Conservation (phyloP, 352 stramenopile species). For the Phytophthora boehmeriae region DNA sequence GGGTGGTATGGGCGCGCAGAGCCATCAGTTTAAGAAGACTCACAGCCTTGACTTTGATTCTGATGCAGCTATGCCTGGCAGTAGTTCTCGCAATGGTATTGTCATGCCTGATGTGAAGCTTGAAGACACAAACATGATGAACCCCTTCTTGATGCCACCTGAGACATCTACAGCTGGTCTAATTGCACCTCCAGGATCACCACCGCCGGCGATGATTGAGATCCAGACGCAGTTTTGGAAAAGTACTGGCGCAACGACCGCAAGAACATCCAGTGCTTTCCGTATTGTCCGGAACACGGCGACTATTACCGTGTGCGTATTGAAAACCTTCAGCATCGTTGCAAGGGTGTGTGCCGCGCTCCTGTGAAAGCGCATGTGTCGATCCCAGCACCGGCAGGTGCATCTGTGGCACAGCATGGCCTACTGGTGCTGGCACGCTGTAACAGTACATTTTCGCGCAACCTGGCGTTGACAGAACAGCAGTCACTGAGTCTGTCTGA, state of each 20-base stretch:
- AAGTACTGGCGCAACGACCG: conserved; percentile 93
- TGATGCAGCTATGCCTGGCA: conserved; percentile 37
- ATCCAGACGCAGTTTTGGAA: conserved; percentile 85
- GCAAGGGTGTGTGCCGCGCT: conserved; percentile 86
- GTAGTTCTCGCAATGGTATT: conserved; percentile 27
- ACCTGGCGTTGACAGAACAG: conserved; percentile 56
- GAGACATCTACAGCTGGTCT: conserved; percentile 7
- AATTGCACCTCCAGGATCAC: conserved; percentile 22
- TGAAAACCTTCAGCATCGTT: conserved; percentile 81
- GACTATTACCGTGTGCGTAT: conserved; percentile 91
- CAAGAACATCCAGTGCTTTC: conserved; percentile 94
- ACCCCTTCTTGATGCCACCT: conserved; percentile 49
- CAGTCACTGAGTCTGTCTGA: conserved; percentile 53
- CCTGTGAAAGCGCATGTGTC: conserved; percentile 75
- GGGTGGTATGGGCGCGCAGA: conserved; percentile 7
- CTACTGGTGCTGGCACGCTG: conserved; percentile 77
- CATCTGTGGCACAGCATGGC: conserved; percentile 34
- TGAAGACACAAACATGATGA: conserved; percentile 50
- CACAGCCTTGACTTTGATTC: conserved; percentile 81
- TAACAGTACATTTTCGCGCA: conserved; percentile 85
- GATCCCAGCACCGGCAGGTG: conserved; percentile 43
- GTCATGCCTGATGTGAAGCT: conserved; percentile 32
- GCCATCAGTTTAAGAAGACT: conserved; percentile 64
- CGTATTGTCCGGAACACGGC: conserved; percentile 87
- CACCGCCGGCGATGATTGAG: conserved; percentile 57